Percentiles rank a stretch among this genome's conserved stretches.
Conservation (phyloP, 768 basidiomycete genomes). For the Stropharia rugosoannulata region DNA sequence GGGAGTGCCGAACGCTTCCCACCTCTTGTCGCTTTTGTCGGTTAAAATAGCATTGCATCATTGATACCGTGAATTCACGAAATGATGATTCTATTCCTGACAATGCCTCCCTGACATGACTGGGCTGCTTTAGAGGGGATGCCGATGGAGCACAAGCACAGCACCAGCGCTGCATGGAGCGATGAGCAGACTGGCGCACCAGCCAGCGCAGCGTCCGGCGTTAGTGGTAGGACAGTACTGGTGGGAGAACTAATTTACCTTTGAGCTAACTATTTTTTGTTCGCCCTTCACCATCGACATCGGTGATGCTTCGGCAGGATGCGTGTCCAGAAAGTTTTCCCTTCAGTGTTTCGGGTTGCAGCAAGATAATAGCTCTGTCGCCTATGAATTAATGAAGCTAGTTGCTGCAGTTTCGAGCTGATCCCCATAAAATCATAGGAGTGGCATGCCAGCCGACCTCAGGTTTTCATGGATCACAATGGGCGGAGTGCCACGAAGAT, state of each 20-base stretch:
- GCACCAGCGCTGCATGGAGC: too few species aligned
- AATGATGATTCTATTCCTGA: constrained; percentile 3
- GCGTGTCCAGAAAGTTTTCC: neutral
- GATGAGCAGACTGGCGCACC: too few species aligned
- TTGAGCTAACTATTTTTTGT: neutral
- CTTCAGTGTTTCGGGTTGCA: neutral
- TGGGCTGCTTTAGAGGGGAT: neutral
- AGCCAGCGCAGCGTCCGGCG: neutral
- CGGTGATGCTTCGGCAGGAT: constrained; percentile 6
- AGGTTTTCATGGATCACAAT: neutral
- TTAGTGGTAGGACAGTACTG: neutral
- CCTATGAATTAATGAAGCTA: neutral
- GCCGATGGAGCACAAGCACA: too few species aligned
- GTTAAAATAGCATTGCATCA: constrained; percentile 7
- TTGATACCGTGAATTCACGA: constrained; percentile 7
- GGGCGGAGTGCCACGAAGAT: neutral
- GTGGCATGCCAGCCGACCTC: neutral
- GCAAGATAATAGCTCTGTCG: neutral
- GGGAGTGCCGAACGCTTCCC: constrained; percentile 10
- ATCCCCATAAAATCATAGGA: neutral
- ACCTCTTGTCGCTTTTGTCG: constrained; percentile 11
- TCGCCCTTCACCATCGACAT: constrained; percentile 5
- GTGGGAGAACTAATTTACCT: neutral
- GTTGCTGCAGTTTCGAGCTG: neutral
- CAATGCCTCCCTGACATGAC: neutral